phyloP scores from a whole-genome alignment of 805 yeast species.

The Spathaspora passalidarum region DNA sequence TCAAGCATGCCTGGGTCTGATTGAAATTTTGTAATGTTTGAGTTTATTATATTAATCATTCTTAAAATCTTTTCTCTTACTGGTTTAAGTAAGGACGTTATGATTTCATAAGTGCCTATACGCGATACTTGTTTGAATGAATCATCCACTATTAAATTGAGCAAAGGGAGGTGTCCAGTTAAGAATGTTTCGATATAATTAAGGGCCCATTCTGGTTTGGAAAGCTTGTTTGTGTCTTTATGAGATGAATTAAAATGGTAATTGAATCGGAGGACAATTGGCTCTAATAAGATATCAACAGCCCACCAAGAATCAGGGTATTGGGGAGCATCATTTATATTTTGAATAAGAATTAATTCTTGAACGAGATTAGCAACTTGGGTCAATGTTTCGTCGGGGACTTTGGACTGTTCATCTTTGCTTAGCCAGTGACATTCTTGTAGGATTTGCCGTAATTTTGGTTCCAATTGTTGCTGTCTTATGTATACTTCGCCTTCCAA shows the following conservation, averaged over 20 bases:
- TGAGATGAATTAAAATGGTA: slow-evolving; percentile 56
- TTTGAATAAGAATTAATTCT: slow-evolving; percentile 30
- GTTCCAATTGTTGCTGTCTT: slow-evolving; percentile 8
- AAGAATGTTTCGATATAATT: slow-evolving; percentile 46
- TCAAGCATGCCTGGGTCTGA: slow-evolving; percentile 20
- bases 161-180: slow-evolving; percentile 33
- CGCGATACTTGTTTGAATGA: slow-evolving; percentile 23
- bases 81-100: slow-evolving; percentile 47
- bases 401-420: slow-evolving; percentile 9
- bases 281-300: slow-evolving; percentile 42
- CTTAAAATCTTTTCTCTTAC: slow-evolving; percentile 41
- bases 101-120: slow-evolving; percentile 35
- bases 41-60: slow-evolving; percentile 22
- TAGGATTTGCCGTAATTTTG: slow-evolving; percentile 11
- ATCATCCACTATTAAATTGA: slow-evolving; percentile 38
- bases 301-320: slow-evolving; percentile 49
- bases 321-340: slow-evolving; percentile 20
- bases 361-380: slow-evolving; percentile 9
- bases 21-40: slow-evolving; percentile 15
- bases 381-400: slow-evolving; percentile 9
- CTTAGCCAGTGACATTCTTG: slow-evolving; percentile 23
- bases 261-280: slow-evolving; percentile 48
- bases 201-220: slow-evolving; percentile 73
- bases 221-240: slow-evolving; percentile 58
- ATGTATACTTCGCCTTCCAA: slow-evolving; percentile 5